phyloP scores from a whole-genome alignment of 2,329 filamentous ascomycete species.

The Tolypocladium tundrense region DNA sequence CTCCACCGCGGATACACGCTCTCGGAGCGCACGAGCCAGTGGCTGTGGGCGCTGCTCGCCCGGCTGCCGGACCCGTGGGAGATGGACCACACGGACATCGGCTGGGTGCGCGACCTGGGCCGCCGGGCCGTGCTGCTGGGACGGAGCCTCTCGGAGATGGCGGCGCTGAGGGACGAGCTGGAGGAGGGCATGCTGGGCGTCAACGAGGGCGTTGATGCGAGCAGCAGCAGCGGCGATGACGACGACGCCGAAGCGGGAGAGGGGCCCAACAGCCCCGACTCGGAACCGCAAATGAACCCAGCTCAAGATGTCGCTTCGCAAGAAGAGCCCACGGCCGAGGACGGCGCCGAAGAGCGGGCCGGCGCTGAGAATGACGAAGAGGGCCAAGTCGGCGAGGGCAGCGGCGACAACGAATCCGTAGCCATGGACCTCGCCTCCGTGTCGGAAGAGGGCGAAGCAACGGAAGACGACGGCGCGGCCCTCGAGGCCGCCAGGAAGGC shows the following conservation, averaged over 20 bases:
- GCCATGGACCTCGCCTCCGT: slow-evolving; percentile 32
- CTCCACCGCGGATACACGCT: slow-evolving; percentile 50
- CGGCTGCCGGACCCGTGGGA: slow-evolving; percentile 64
- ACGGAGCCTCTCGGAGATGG: slow-evolving; percentile 42
- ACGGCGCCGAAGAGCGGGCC: slow-evolving; percentile 9
- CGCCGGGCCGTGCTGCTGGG: slow-evolving; percentile 60
- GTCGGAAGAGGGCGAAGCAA: slow-evolving; percentile 25
- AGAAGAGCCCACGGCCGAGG: slow-evolving; percentile 4
- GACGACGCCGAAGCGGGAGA: slow-evolving; percentile 10
- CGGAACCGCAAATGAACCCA: not conserved
- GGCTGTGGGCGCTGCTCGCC: slow-evolving; percentile 78
- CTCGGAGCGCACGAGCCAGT: slow-evolving; percentile 60
- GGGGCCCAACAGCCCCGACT: not conserved
- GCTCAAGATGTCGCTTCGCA: not conserved
- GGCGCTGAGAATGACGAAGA: slow-evolving; percentile 9
- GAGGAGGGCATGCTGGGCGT: slow-evolving; percentile 29
- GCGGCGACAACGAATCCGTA: slow-evolving; percentile 19
- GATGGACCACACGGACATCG: slow-evolving; percentile 65
- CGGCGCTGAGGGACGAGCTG: slow-evolving; percentile 32
- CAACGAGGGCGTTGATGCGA: slow-evolving; percentile 36
- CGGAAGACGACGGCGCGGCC: slow-evolving; percentile 22
- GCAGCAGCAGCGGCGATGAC: slow-evolving; percentile 21
- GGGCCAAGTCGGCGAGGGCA: not conserved
- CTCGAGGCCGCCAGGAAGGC: slow-evolving; percentile 38
- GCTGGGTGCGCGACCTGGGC: slow-evolving; percentile 66